phyloP scores from a whole-genome alignment of 768 basidiomycete species.

The Boletus rex-veris region DNA sequence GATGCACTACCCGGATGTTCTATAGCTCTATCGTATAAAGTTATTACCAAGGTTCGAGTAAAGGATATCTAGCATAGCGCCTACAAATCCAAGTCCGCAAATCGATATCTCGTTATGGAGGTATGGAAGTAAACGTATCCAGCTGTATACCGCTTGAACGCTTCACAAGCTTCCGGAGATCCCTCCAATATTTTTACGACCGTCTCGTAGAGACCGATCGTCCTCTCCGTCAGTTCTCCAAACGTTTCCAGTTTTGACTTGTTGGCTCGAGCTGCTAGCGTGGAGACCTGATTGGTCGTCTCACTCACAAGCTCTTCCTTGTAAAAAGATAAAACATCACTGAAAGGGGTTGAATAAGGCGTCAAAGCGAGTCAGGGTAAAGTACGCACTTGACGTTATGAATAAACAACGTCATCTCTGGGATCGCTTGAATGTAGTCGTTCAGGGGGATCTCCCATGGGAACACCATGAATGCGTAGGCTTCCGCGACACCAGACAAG shows the following conservation, averaged over 20 bases:
- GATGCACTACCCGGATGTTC: too few species aligned
- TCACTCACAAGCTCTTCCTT: conserved; percentile 39
- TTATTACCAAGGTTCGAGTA: too few species aligned
- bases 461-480: conserved; percentile 37
- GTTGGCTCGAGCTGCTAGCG: conserved; percentile 23
- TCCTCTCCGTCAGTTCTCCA: conserved; percentile 21
- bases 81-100: conserved; percentile 21
- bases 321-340: conserved; percentile 41
- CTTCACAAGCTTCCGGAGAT: conserved; percentile 15
- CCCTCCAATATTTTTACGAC: conserved; percentile 24
- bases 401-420: conserved; percentile 33
- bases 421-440: conserved; percentile 38
- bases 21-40: too few species aligned
- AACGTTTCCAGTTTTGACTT: conserved; percentile 29
- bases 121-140: conserved; percentile 32
- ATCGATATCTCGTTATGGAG: conserved; percentile 22
- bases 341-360: conserved; percentile 5
- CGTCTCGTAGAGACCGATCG: conserved; percentile 22
- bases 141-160: conserved; percentile 13
- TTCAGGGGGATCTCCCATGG: conserved; percentile 30
- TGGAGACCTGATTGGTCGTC: conserved; percentile 34
- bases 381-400: conserved; percentile 36
- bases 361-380: neutral
- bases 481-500: conserved; percentile 33
- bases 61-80: too few species aligned